These are phyloP conservation scores for Chaetomium olivaceum DNA, from an alignment of 2,329 filamentous ascomycete genomes.

Conservation along the genomic window DNA sequence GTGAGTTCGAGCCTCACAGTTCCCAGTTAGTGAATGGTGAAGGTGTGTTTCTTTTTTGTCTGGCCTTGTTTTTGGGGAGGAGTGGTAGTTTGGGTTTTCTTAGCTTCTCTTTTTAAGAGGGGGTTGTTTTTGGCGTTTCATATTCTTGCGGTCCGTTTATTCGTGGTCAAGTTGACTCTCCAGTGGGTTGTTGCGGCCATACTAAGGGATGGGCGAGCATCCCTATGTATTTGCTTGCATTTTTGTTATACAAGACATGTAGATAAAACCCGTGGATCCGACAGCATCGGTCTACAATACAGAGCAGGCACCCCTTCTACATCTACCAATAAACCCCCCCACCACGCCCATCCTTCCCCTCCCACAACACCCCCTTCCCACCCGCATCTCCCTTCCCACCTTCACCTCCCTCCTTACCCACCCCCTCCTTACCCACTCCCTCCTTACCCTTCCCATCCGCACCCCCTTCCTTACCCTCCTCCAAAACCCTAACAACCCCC, in stretches of 20 bases:
- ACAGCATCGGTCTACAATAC: background rate
- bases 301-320: background rate
- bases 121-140: background rate
- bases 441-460: conserved; percentile 43
- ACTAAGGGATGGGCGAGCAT: too few relatives aligned
- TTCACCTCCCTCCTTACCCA: conserved; percentile 36
- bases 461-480: conserved; percentile 36
- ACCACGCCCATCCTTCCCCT: conserved; percentile 44
- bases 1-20: conserved; percentile 37
- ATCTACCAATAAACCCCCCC: conserved; percentile 43
- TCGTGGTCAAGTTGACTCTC: background rate
- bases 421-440: conserved; percentile 27
- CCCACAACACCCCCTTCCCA: conserved; percentile 45
- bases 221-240: too few relatives aligned
- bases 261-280: background rate
- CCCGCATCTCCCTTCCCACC: conserved; percentile 39
- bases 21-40: conserved; percentile 32
- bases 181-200: background rate
- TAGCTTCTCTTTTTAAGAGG: background rate
- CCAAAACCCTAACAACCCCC: conserved; percentile 51
- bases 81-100: background rate
- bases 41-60: conserved; percentile 30
- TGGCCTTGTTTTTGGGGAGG: conserved; percentile 17
- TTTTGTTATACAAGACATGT: too few relatives aligned
- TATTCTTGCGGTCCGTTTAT: background rate